Evolutionary conservation across 768 basidiomycete genomes (phyloP), one percentile per base, ranked within the genome.

Genomic region (Phlegmacium glaucopus): DNA sequence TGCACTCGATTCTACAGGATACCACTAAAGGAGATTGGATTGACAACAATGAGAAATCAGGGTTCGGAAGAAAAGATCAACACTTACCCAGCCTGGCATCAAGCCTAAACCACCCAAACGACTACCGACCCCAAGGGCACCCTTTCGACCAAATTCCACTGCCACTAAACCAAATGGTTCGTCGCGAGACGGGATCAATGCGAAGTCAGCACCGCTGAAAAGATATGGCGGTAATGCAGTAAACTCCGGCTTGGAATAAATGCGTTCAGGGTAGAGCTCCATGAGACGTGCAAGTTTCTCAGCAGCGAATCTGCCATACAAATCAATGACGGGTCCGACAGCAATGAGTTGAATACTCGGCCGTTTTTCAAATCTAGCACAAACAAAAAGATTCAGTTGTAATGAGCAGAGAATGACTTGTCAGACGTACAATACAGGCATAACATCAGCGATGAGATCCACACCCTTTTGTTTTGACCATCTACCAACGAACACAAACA

Each of bases 391-490:
- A 54, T 48, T 36, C 34, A 50, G 26, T 28, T 42, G 11, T 30
- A 37, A 28, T n/a, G 29, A 16, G 27, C 36, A 30, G 2, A 49
- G 29, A 44, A 39, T 37, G 35, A 26, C 11, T 7, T 44, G 55
- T 17, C 30, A 41, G 10, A 78, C 88, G 58, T 61, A 90, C 84
- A 96, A 61, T 3, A 80, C 77, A 17, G 93, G 94, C 89, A 96
- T 90, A 52, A 96, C 85, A 67, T 96, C 94, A 8, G 94, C 94
- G 55, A 96, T 96, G 36, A 96, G 72, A 69, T 96, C 94, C n/a
- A 96, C 92, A 68, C 90, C 94, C 68, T 96, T 96, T 67, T 96
- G 94, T 67, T 95, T 96, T 5, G 94, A 96, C 94, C 94, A 96
- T 53, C 94, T 87, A 62, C 94, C 94, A 53, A 96, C 94, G 67